A percentile compares a stretch with the other conserved stretches of the same genome.
These are phyloP conservation scores for Curvularia verruculosa DNA, from an alignment of 2,329 filamentous ascomycete species.

Conservation along the genomic window DNA sequence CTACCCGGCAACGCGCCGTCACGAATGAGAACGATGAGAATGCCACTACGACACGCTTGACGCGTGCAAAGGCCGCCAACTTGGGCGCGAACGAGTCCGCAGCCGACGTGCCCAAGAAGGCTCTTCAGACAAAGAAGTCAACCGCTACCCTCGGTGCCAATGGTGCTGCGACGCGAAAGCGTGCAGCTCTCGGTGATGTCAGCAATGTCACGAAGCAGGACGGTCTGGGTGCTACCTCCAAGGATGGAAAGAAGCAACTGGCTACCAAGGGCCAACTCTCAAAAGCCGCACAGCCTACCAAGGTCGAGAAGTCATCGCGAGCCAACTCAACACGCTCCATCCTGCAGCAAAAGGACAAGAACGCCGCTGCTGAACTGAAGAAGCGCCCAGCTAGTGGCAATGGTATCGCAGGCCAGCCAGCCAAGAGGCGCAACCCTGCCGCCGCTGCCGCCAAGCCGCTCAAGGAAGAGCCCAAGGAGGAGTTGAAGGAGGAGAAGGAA, in stretches of 20 bases:
- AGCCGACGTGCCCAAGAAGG: conserved; percentile 65
- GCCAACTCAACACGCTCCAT: conserved; percentile 67
- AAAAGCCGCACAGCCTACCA: conserved; percentile 79
- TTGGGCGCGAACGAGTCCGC: conserved; percentile 57
- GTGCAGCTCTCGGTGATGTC: conserved; percentile 87
- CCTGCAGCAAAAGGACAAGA: conserved; percentile 74
- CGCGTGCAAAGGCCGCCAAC: conserved; percentile 87
- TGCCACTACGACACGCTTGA: conserved; percentile 76
- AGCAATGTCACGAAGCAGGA: conserved; percentile 91
- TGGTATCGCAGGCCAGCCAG: conserved; percentile 65
- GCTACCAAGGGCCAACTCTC: conserved; percentile 71
- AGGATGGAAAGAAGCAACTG: conserved; percentile 72
- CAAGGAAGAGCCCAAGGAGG: conserved; percentile 61
- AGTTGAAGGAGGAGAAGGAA: conserved; percentile 49
- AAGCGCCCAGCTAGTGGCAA: conserved; percentile 78
- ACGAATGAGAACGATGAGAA: conserved; percentile 98
- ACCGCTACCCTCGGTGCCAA: conserved; percentile 44
- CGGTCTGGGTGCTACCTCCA: conserved; percentile 44
- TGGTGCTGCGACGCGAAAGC: conserved; percentile 66
- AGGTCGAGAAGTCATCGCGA: conserved; percentile 74
- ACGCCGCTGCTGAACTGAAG: conserved; percentile 67
- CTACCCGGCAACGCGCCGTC: conserved; percentile 73
- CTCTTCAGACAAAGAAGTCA: conserved; percentile 53
- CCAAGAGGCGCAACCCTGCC: conserved; percentile 72
- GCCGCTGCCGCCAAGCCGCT: conserved; percentile 60